Evolutionary conservation across 2,329 filamentous ascomycete species (phyloP).

Genomic region (Diplodia seriata): DNA sequence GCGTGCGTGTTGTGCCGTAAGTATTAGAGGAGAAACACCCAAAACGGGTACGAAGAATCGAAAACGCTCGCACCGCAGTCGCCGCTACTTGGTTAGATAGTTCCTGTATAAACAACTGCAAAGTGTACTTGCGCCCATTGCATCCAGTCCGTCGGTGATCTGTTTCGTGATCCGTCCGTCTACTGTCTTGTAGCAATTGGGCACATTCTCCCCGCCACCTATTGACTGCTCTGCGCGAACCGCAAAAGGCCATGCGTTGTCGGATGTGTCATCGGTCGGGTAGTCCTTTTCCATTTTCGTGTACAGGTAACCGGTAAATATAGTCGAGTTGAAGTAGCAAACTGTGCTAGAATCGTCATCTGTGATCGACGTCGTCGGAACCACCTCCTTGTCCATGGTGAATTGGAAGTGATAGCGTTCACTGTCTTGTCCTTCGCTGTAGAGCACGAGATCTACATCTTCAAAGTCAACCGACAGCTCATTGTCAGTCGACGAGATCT

Average conservation of each 20-base stretch:
- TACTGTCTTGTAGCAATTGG: slow-evolving; percentile 59
- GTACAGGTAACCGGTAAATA: slow-evolving; percentile 65
- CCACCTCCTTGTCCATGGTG: slow-evolving; percentile 60
- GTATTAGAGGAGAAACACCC: background rate
- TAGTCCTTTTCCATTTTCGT: slow-evolving; percentile 58
- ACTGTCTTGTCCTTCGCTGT: slow-evolving; percentile 55
- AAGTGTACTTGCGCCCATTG: slow-evolving; percentile 45
- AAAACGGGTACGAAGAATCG: background rate
- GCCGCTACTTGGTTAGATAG: slow-evolving; percentile 34
- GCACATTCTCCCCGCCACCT: slow-evolving; percentile 56
- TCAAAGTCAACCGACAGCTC: slow-evolving; percentile 64
- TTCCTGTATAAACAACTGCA: slow-evolving; percentile 59
- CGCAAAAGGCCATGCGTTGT: slow-evolving; percentile 63
- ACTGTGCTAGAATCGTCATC: slow-evolving; percentile 55
- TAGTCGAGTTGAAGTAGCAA: slow-evolving; percentile 66
- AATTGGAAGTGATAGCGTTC: slow-evolving; percentile 68
- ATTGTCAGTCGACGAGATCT: slow-evolving; percentile 63
- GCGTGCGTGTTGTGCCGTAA: slow-evolving; percentile 3
- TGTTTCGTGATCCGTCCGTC: slow-evolving; percentile 48
- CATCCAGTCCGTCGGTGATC: slow-evolving; percentile 45
- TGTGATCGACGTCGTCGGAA: slow-evolving; percentile 55
- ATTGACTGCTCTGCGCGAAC: slow-evolving; percentile 63
- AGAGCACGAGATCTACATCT: slow-evolving; percentile 58
- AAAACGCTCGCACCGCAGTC: background rate
- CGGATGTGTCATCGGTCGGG: slow-evolving; percentile 40